Evolutionary conservation across 306 rosid genomes (phyloP), one percentile per base, ranked within the genome.

Genomic region (Amphicarpaea edgeworthii): DNA sequence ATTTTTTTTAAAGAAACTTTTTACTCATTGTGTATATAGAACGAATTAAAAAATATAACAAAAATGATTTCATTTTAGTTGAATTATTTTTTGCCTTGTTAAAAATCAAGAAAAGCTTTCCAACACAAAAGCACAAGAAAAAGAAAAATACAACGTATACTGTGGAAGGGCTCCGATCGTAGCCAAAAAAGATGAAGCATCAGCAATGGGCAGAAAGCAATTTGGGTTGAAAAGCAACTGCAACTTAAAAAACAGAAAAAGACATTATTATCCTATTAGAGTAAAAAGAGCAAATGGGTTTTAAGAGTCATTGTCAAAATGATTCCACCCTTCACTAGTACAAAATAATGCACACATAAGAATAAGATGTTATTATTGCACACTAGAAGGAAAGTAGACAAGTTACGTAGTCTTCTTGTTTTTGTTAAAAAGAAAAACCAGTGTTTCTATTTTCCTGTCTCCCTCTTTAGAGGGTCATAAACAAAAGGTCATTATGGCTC

Each of bases 281-380:
- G 68, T 53, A 66, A 73, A 74, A 66, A 24, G 12, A 4, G 1
- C 24, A 23, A 76, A 16, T 17, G 32, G 14, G 26, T 34, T 53
- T 34, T 7, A 26, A 55, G 41, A 54, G 77, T 79, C 58, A 63
- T 70, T 49, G 43, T 70, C 55, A 45, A 71, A 26, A 34, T 70
- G 59, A 70, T 65, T 65, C 46, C 68, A 34, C 6, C 28, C 28
- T 34, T 8, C 26, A 34, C 16, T n/a, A 38, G 64, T 60, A 59
- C 23, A 47, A 10, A 73, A 57, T 47, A 72, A 38, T 40, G 38
- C 65, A 40, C 12, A 24, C 42, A 55, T 17, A 17, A 21, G 34
- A 23, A 9, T 6, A 10, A 40, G 3, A 40, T 40, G 57, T 40
- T 51, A 51, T 71, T 51, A 71, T 61, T 78, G 77, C 34, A 55